Evolutionary conservation across 495 filamentous ascomycete species (phyloP).

Genomic region (Trichoderma asperelloides): DNA sequence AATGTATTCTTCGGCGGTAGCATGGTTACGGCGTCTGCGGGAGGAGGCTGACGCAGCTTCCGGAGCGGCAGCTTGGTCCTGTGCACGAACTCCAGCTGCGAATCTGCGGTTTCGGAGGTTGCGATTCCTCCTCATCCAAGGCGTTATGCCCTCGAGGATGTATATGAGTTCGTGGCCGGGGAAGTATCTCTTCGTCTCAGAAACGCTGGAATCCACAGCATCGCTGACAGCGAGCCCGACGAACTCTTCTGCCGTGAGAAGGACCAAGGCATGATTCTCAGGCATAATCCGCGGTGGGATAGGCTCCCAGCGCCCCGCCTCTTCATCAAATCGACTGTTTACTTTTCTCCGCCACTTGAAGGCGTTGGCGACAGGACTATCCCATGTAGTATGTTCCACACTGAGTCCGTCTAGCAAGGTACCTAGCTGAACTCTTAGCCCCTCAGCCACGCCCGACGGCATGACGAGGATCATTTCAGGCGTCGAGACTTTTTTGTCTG

Average conservation of each 20-base stretch:
- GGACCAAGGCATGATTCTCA: slow-evolving; percentile 60
- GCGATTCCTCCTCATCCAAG: slow-evolving; percentile 62
- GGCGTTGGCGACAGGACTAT: slow-evolving; percentile 46
- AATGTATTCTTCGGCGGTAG: slow-evolving; percentile 38
- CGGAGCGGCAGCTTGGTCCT: slow-evolving; percentile 25
- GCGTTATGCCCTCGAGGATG: slow-evolving; percentile 62
- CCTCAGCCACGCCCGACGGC: slow-evolving; percentile 42
- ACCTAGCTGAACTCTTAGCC: slow-evolving; percentile 49
- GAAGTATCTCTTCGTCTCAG: slow-evolving; percentile 46
- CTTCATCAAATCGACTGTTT: slow-evolving; percentile 51
- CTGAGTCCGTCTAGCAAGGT: slow-evolving; percentile 39
- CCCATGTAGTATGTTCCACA: slow-evolving; percentile 32
- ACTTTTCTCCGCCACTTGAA: slow-evolving; percentile 72
- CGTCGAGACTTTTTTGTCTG: slow-evolving; percentile 65
- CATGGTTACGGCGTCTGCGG: slow-evolving; percentile 32
- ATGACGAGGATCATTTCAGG: slow-evolving; percentile 84
- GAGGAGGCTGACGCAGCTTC: slow-evolving; percentile 11
- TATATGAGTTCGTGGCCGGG: slow-evolving; percentile 53
- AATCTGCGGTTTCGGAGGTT: slow-evolving; percentile 60
- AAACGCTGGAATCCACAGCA: slow-evolving; percentile 51
- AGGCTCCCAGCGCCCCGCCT: slow-evolving; percentile 58
- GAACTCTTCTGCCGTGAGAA: slow-evolving; percentile 60
- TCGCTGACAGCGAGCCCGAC: slow-evolving; percentile 50
- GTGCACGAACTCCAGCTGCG: slow-evolving; percentile 52
- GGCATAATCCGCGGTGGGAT: slow-evolving; percentile 44